Evolutionary conservation across 108 stramenopile species (phyloP), one percentile per base, ranked within the genome.

Genomic region (Discostella stelligeroides): DNA sequence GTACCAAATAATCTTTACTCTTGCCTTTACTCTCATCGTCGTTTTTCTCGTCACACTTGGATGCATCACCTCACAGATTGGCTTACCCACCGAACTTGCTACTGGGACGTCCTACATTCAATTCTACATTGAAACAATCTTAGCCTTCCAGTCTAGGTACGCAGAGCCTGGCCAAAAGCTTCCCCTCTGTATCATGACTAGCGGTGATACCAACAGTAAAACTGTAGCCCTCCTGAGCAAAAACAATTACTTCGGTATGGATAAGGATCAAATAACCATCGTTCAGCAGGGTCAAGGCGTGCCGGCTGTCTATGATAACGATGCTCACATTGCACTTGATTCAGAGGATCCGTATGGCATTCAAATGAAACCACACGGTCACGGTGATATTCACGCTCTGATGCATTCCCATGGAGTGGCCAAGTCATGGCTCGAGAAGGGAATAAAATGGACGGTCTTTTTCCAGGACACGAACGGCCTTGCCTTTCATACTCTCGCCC

Each of bases 391-490:
- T 59, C 99, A 99, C 84, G 66, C 89, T 20, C 82, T 99, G 25
- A 65, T 99, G 67, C 93, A 98, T 73, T 76, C 81, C 60, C 81
- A 85, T 60, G 88, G 94, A 7, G 82, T 96, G 27, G 95, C 95
- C 38, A 79, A 85, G 38, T 74, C 85, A 14, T 98, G 98, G 88
- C 45, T 60, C 18, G 64, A 77, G 15, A 39, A 85, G 49, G 97
- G 96, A 14, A 77, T 89, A 38, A 66, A 94, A 80, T 96, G 95
- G 87, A 72, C 91, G 21, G 88, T 96, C 43, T 96, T 99, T 69
- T 98, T 99, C 79, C 98, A 99, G 76, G 99, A 99, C 85, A 99
- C 99, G n/a, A 99, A 99, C 73, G 97, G 95, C 0, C 82, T 99
- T 13, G 95, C 92, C 7, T 97, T 99, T 54, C 91, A 94, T 53